These are phyloP conservation scores for Talaromyces verruculosus DNA, from an alignment of 2,329 filamentous ascomycete genomes.

Conservation along the genomic window DNA sequence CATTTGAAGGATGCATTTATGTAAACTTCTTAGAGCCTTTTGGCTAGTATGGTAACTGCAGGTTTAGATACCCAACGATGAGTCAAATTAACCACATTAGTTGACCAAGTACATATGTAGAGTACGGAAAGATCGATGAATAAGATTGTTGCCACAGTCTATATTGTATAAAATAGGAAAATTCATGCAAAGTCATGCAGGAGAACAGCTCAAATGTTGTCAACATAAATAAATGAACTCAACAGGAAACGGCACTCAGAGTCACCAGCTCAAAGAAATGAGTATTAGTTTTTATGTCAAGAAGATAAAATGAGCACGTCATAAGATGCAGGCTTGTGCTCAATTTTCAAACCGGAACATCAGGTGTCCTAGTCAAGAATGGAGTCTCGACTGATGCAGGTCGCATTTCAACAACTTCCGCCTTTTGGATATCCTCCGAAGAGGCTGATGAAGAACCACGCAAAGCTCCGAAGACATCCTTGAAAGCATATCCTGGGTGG, in stretches of 20 bases:
- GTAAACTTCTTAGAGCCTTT: background rate
- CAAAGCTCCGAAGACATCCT: background rate
- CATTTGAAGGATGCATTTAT: background rate
- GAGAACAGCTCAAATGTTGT: background rate
- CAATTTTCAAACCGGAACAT: background rate
- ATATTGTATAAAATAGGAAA: background rate
- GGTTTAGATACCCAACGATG: background rate
- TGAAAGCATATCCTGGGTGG: background rate
- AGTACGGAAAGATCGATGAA: background rate
- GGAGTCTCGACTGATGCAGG: background rate
- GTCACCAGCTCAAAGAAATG: background rate
- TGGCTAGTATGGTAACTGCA: background rate
- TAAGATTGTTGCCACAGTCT: background rate
- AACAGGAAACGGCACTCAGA: background rate
- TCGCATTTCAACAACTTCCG: background rate
- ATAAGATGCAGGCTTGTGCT: background rate
- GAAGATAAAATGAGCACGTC: background rate
- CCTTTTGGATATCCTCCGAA: background rate
- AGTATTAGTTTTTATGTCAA: background rate
- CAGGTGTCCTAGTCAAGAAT: background rate
- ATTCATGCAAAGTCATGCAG: fast-evolving
- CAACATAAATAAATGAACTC: background rate
- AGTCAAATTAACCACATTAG: background rate
- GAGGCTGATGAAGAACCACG: background rate
- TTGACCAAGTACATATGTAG: background rate